phyloP scores from a whole-genome alignment of 371 early-diverging fungal genomes.

The Rhizopus stolonifer region DNA sequence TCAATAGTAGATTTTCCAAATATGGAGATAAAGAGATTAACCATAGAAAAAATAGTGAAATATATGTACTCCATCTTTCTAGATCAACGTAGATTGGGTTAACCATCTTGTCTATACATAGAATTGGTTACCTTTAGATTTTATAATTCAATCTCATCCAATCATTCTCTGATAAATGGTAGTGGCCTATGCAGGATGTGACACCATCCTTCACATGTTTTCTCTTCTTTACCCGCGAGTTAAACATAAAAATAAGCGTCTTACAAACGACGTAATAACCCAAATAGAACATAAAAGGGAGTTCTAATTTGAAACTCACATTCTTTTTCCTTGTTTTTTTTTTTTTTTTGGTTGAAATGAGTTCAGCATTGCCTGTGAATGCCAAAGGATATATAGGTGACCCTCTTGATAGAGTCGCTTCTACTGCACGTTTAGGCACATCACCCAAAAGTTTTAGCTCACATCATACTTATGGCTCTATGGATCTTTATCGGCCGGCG shows the following conservation, averaged over 20 bases:
- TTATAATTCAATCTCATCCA: too few relatives aligned
- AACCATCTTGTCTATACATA: too few relatives aligned
- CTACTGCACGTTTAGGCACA: slow-evolving; percentile 32
- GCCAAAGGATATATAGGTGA: slow-evolving; percentile 33
- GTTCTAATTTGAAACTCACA: background rate
- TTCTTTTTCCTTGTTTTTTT: slow-evolving; percentile 10
- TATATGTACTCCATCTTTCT: too few relatives aligned
- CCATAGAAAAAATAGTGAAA: too few relatives aligned
- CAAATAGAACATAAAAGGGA: background rate
- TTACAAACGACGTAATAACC: background rate
- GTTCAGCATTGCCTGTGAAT: slow-evolving; percentile 51
- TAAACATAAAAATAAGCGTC: background rate
- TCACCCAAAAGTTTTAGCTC: slow-evolving; percentile 32
- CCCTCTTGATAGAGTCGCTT: slow-evolving; percentile 16
- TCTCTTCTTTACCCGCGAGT: too few relatives aligned
- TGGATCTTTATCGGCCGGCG: slow-evolving; percentile 26
- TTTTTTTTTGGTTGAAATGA: slow-evolving; percentile 21
- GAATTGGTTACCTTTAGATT: too few relatives aligned
- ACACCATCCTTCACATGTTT: too few relatives aligned
- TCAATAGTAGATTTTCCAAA: too few relatives aligned
- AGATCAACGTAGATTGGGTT: too few relatives aligned
- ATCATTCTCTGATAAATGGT: too few relatives aligned
- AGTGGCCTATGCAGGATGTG: too few relatives aligned
- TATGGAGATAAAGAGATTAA: too few relatives aligned
- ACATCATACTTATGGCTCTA: slow-evolving; percentile 29